A percentile compares a stretch with the other conserved stretches of the same genome.
Evolutionary conservation across 345 rosid genomes (phyloP).

Genomic region (Eucalyptus regnans): DNA sequence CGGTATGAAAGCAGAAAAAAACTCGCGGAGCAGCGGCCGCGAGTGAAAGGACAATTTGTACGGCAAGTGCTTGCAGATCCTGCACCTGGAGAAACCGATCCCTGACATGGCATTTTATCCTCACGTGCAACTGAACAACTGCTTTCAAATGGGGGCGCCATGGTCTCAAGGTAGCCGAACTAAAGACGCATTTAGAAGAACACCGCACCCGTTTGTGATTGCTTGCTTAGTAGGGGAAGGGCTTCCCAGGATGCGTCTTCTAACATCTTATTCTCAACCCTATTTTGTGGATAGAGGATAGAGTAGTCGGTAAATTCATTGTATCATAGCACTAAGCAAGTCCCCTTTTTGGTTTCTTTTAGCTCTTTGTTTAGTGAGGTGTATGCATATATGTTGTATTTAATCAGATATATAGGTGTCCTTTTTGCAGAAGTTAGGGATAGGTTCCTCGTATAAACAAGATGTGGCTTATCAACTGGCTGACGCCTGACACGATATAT

Average conservation of each 20-base stretch:
- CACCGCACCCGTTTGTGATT: not conserved
- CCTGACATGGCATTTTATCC: not conserved
- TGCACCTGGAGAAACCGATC: conserved; percentile 4
- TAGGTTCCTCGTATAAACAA: not conserved
- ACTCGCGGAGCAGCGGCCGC: conserved; percentile 69
- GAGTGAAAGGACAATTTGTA: conserved; percentile 73
- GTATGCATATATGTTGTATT: not conserved
- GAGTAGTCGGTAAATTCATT: not conserved
- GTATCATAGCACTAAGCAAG: not conserved
- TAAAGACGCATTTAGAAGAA: not conserved
- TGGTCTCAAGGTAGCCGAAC: not conserved
- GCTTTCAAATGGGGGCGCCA: not conserved
- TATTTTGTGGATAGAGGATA: not conserved
- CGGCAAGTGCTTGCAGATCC: conserved; percentile 24
- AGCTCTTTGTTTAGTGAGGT: not conserved
- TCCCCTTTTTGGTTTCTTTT: not conserved
- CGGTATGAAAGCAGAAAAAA: conserved; percentile 70
- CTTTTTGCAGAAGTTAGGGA: not conserved
- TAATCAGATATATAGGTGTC: not conserved
- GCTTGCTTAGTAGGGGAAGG: not conserved
- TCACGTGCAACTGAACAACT: not conserved
- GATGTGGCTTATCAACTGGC: not conserved
- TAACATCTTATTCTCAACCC: conserved; percentile 2
- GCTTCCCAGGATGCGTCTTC: conserved; percentile 1
- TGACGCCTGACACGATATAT: not conserved